Evolutionary conservation across 805 yeast species (phyloP).

Genomic region (Myxozyma neotropica): DNA sequence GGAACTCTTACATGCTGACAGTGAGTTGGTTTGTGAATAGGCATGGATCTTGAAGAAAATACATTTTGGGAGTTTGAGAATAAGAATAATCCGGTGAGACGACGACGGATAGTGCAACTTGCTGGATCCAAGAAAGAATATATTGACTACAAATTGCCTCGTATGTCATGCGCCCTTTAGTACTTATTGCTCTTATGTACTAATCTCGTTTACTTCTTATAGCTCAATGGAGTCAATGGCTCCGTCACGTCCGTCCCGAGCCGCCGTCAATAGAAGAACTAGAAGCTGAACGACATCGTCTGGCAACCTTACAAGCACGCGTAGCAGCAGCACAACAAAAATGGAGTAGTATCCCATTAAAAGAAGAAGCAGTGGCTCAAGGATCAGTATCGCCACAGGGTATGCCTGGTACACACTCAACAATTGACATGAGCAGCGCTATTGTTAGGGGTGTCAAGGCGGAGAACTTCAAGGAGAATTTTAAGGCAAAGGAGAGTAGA

Average conservation of each 20-base stretch:
- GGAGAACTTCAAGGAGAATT: not conserved
- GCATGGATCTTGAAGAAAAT: conserved; percentile 81
- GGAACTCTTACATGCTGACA: not conserved
- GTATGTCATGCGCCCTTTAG: conserved; percentile 44
- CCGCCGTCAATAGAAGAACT: conserved; percentile 70
- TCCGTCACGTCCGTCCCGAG: conserved; percentile 59
- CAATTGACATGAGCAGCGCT: conserved; percentile 11
- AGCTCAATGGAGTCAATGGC: conserved; percentile 82
- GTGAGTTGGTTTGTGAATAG: conserved; percentile 36
- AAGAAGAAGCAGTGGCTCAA: conserved; percentile 17
- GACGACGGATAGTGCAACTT: conserved; percentile 69
- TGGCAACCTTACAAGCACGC: conserved; percentile 53
- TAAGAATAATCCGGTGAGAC: conserved; percentile 52
- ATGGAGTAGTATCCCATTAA: conserved; percentile 45
- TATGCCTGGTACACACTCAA: conserved; percentile 21
- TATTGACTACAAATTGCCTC: conserved; percentile 61
- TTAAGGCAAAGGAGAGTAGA: not conserved
- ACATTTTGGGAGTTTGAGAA: conserved; percentile 80
- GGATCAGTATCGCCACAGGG: conserved; percentile 30
- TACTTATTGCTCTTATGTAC: no score
- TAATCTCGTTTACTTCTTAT: not conserved
- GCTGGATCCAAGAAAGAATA: conserved; percentile 50
- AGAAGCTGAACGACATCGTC: conserved; percentile 58
- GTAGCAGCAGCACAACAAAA: conserved; percentile 49
- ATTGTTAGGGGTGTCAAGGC: not conserved